These are phyloP conservation scores for Paragyromitra xinjiangensis DNA, from an alignment of 495 filamentous ascomycete genomes.

Conservation along the genomic window DNA sequence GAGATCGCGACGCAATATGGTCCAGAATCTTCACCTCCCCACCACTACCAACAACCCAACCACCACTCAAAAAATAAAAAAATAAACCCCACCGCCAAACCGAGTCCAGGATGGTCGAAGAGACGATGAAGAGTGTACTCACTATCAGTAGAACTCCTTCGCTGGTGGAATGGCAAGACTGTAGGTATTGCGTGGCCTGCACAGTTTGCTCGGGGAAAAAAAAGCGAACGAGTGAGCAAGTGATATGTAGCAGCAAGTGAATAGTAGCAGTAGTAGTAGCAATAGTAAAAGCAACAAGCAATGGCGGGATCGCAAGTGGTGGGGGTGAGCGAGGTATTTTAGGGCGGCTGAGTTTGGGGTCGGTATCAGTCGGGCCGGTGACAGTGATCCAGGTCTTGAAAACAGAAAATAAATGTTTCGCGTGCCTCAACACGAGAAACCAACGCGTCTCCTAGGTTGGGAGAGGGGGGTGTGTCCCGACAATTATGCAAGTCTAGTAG, in stretches of 20 bases:
- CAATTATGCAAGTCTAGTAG: conserved; percentile 48
- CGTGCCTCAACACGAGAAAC: conserved; percentile 50
- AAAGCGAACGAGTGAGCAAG: conserved; percentile 55
- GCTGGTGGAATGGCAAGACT: conserved; percentile 39
- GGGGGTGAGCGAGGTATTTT: conserved; percentile 56
- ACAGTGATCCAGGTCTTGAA: conserved; percentile 43
- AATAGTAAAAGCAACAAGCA: conserved; percentile 41
- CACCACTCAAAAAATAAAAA: conserved; percentile 27
- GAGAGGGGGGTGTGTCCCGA: conserved; percentile 43
- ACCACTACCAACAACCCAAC: conserved; percentile 36
- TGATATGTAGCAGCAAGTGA: conserved; percentile 32
- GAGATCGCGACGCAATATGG: conserved; percentile 43
- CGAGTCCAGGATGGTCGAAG: conserved; percentile 7
- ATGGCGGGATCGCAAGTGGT: conserved; percentile 48
- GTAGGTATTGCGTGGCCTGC: conserved; percentile 48
- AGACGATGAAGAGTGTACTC: conserved; percentile 42
- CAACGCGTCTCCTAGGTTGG: conserved; percentile 47
- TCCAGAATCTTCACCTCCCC: conserved; percentile 30
- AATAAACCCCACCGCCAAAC: conserved; percentile 22
- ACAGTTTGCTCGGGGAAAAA: conserved; percentile 43
- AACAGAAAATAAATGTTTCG: conserved; percentile 52
- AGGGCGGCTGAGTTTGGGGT: conserved; percentile 51
- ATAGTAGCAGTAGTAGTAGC: conserved; percentile 8
- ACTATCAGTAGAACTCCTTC: conserved; percentile 24
- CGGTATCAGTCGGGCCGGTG: conserved; percentile 44